Conservation (phyloP, 192 early-diverging fungal species). For the Coemansia furcata region DNA sequence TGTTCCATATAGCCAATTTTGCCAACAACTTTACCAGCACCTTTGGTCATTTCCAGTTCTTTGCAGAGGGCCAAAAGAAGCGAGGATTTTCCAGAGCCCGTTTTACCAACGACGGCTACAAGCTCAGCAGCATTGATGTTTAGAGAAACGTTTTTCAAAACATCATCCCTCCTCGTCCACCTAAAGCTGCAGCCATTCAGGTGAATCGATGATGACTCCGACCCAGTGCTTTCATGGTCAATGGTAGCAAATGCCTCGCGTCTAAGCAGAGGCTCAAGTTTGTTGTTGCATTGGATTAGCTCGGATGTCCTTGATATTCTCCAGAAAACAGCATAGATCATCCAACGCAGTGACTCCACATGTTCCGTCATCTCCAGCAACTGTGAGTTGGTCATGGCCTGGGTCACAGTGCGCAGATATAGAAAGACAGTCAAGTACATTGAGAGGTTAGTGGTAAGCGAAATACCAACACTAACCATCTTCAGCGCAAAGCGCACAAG, state of each 20-base stretch:
- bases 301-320: not conserved
- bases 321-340: not conserved
- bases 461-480: not conserved
- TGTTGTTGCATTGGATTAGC: not conserved
- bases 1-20: constrained; percentile 50
- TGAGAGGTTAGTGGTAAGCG: not conserved
- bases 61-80: constrained; percentile 75
- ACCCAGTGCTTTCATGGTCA: too few relatives aligned
- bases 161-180: not conserved
- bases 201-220: not conserved
- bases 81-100: too few relatives aligned
- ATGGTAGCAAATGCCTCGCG: not conserved
- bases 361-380: not conserved
- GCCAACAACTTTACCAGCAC: constrained; percentile 55
- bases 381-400: not conserved
- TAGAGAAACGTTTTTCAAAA: constrained; percentile 30
- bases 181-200: not conserved
- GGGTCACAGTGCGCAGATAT: not conserved
- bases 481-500: not conserved
- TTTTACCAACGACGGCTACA: too few relatives aligned
- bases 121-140: constrained; percentile 29
- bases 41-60: constrained; percentile 59
- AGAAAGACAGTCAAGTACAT: not conserved
- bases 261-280: not conserved
- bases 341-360: not conserved